Base-by-base conservation (phyloP, 805 yeast genomes). In the Nakazawaea laoshanensis region DNA sequence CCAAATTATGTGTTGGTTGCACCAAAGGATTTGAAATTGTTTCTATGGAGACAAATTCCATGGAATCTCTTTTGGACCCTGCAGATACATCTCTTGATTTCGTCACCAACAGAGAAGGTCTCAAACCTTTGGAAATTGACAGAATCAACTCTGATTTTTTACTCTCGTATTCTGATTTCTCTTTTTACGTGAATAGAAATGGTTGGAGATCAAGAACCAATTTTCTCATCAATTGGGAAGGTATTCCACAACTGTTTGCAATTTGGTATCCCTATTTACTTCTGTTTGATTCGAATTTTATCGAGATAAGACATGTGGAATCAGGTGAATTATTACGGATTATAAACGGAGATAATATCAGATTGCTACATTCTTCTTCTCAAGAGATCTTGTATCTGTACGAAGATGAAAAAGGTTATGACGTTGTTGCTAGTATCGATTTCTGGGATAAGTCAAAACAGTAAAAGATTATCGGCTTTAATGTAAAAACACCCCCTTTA, bases 61-160 rank as follows among this genome's bases (percentile, higher is more conserved):
- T 83, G 56, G 96, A 92, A 57, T 77, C 92, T 7, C 70, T 92
- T 32, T 64, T 92, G 46, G 97, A 92, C 59, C 96, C 95, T n/a
- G 98, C 97, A 1, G 98, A 92, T 50, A 94, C 97, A 0, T 86
- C 96, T 13, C 65, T 92, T 34, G 98, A 92, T 49, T 92, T 92
- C 62, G 96, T 92, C 10, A 84, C 76, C 37, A 83, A 74, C 39
- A 66, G 81, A 39, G 95, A 86, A 53, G 74, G 77, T 2, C 68
- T 89, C 40, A 83, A 84, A 48, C 98, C 98, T 13, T 72, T 87
- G 54, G 87, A 94, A 4, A 86, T 92, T 39, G 94, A 89, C 53
- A 72, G 95, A 40, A 76, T 92, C 37, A 92, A 89, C 38, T 76
- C 79, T 35, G 92, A 88, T 59, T 92, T 89, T 52, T 60, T 92